phyloP scores from a whole-genome alignment of 176 grass and related monocot species.

The Avena atlantica region DNA sequence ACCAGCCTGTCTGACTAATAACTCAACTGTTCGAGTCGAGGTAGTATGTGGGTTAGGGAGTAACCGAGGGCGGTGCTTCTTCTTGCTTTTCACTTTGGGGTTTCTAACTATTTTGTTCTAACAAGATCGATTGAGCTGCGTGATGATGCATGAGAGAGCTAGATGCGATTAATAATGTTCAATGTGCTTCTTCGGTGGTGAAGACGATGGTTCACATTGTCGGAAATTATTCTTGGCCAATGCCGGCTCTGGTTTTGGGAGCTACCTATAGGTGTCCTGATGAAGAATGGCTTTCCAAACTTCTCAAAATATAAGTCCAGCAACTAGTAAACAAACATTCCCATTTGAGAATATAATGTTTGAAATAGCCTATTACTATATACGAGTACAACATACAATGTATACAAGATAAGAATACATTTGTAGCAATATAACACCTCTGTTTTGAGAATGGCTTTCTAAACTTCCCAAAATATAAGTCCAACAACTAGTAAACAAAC shows the following conservation, averaged over 20 bases:
- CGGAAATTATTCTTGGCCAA: slow-evolving; percentile 20
- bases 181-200: slow-evolving; percentile 11
- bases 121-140: background rate
- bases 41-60: slow-evolving; percentile 40
- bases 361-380: too few species aligned
- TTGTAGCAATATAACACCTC: too few species aligned
- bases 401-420: too few species aligned
- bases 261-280: background rate
- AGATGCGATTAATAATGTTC: slow-evolving; percentile 11
- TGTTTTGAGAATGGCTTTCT: background rate
- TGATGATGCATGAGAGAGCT: background rate
- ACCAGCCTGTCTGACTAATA: background rate
- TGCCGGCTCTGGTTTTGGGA: slow-evolving; percentile 20
- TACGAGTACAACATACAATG: too few species aligned
- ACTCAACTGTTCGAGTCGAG: background rate
- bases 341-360: too few species aligned
- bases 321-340: background rate
- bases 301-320: background rate
- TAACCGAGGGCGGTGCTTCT: slow-evolving; percentile 34
- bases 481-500: background rate
- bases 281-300: background rate
- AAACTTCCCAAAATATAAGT: background rate
- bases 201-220: background rate
- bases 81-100: slow-evolving; percentile 9
- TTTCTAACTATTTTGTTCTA: slow-evolving; percentile 2